Evolutionary conservation across 1,284 basidiomycete genomes (phyloP), one percentile per base, ranked within the genome.

Genomic region (Rhodotorula sp.): DNA sequence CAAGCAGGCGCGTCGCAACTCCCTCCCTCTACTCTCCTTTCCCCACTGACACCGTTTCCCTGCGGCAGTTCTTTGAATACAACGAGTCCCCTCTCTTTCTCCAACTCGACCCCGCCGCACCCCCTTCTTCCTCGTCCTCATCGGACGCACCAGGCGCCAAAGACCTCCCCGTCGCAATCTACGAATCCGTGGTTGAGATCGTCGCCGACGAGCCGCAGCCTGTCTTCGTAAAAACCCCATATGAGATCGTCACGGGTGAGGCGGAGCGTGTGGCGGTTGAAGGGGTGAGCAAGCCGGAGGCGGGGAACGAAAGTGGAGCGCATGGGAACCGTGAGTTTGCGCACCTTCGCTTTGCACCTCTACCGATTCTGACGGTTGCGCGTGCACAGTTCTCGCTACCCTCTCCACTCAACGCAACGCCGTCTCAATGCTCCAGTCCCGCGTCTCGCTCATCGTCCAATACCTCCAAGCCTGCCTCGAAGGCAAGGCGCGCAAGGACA

Each of bases 201-300:
- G 85, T 87, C 63, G 88, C 90, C 75, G 85, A 88, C 69, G 87
- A 85, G 76, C 86, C 89, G 13, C 37, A 66, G 24, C 70, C 71
- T 26, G 66, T 67, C 9, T 67, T 75, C 24, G 68, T 70, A 34
- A 50, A 58, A 20, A 56, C 60, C n/a, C 51, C 53, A 2, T 98
- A 86, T 82, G 88, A 84, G 64, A 89, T 99, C n/a, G 93, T 97
- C 80, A 97, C 94, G 0, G 95, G 95, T 37, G 96, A 99, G 81
- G 95, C 96, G 10, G 95, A 99, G 79, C 87, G 96, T 40, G 97
- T 99, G 72, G 96, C 96, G 2, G 95, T 99, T 0, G 94, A 99
- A 80, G 94, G 92, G 84, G 92, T 92, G 1, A 89, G 92, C 20
- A 88, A 72, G 65, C 53, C 68, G 30, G 63, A 48, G 44, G 55